phyloP scores from a whole-genome alignment of 2,329 filamentous ascomycete genomes.

The Talaromyces verruculosus region DNA sequence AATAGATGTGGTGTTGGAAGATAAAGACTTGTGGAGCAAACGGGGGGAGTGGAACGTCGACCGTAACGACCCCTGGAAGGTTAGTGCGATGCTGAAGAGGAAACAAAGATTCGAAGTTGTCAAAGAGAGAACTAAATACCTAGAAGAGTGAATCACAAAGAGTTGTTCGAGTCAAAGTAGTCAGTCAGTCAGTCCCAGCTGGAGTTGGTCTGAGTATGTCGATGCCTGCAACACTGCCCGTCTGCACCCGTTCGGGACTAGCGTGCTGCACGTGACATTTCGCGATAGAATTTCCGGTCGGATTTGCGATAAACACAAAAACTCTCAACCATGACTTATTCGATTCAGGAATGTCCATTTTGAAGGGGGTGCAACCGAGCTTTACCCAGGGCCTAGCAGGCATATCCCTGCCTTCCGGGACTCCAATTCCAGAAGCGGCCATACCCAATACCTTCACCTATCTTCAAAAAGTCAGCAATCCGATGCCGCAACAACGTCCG shows the following conservation, averaged over 20 bases:
- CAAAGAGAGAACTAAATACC: not conserved
- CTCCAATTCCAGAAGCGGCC: constrained; percentile 7
- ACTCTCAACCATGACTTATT: not conserved
- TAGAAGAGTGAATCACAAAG: constrained; percentile 8
- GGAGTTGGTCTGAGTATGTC: constrained; percentile 5
- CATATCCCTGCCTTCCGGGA: constrained; percentile 4
- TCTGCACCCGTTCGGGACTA: constrained; percentile 12
- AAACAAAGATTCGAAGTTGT: not conserved
- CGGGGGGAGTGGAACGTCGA: constrained; percentile 18
- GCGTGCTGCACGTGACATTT: constrained; percentile 14
- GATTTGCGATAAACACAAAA: not conserved
- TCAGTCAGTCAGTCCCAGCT: not conserved
- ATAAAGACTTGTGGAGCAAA: constrained; percentile 17
- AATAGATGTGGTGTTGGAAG: constrained; percentile 13
- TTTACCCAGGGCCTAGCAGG: constrained; percentile 13
- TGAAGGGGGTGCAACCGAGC: constrained; percentile 13
- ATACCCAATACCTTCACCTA: constrained; percentile 18
- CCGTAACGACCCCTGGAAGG: constrained; percentile 1
- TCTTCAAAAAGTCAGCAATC: constrained; percentile 15
- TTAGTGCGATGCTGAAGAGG: not conserved
- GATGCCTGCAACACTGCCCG: constrained; percentile 5
- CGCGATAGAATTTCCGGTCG: constrained; percentile 13
- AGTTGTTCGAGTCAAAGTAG: constrained; percentile 2
- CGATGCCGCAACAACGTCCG: constrained; percentile 14
- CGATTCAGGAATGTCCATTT: constrained; percentile 14